Base-by-base conservation (phyloP, 2,329 filamentous ascomycete species). In the Parascedosporium putredinis region DNA sequence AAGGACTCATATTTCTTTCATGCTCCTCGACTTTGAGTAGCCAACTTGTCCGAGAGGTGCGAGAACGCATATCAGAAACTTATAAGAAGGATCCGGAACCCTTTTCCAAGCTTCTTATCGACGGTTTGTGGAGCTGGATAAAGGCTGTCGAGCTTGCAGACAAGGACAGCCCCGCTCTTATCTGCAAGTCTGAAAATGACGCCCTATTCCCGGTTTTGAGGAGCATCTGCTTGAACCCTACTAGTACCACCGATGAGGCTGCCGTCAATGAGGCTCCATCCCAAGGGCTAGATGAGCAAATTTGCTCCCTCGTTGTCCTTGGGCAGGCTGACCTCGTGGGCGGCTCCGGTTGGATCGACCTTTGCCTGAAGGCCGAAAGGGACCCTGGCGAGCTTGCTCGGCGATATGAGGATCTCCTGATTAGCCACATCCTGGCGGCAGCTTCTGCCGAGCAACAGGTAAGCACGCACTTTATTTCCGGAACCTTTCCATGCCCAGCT, bases 301-400 rank as follows among this genome's bases (percentile, higher is more conserved):
- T 95, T 57, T 79, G 89, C 55, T 78, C 79, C 5, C 68, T 96
- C 3, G 70, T 95, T 16, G 81, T 95, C 16, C 72, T 98, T 23
- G 84, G 86, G 50, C 84, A 88, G 22, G 74, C 81, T 18, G 83
- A 90, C 52, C 69, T 98, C 31, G 77, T 97, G 52, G 84, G 88
- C 0, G 78, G 79, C 52, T 75, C 82, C 18, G 86, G 79, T 53
- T 98, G 94, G 94, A 97, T 98, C 59, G 84, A 93, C 38, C 69
- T 89, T 3, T 95, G 88, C 59, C 74, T 97, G 50, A 81, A 81
- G 53, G 83, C 86, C 55, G 84, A 83, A 10, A 71, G 88, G 10
- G 93, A 98, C 63, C 93, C 93, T 4, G 91, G 90, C 16, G 71
- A 78, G 20, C 74, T 98, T 51, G 87, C 84, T 2, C 73, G 73